Conservation (phyloP, 768 basidiomycete species). For the Termitomyces titanicus region DNA sequence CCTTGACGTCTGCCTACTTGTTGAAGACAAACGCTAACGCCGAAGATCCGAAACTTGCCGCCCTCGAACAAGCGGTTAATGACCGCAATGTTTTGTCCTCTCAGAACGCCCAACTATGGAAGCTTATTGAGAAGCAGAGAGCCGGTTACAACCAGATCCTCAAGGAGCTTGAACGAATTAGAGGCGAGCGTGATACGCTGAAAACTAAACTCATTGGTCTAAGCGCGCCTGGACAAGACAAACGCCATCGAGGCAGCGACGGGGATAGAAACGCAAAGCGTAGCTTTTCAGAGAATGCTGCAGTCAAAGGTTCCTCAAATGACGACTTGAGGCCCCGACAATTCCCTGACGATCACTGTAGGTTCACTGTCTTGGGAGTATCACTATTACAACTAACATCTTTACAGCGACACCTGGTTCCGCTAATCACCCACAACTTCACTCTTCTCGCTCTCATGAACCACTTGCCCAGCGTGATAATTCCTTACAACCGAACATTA, state of each 20-base stretch:
- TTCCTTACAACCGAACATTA: slow-evolving; percentile 20
- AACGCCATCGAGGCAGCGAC: slow-evolving; percentile 23
- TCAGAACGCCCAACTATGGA: slow-evolving; percentile 93
- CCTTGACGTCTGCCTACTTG: slow-evolving; percentile 29
- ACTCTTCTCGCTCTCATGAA: slow-evolving; percentile 39
- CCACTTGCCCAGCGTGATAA: slow-evolving; percentile 28
- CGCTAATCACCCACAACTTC: slow-evolving; percentile 26
- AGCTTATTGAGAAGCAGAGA: slow-evolving; percentile 90
- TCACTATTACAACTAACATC: slow-evolving; percentile 10
- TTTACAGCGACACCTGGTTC: slow-evolving; percentile 26
- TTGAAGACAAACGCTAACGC: slow-evolving; percentile 51
- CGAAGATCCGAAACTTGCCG: slow-evolving; percentile 54
- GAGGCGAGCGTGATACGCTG: slow-evolving; percentile 74
- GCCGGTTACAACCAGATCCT: slow-evolving; percentile 74
- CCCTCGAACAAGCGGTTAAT: slow-evolving; percentile 71
- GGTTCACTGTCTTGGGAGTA: slow-evolving; percentile 13
- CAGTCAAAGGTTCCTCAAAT: slow-evolving; percentile 4
- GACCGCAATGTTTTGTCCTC: slow-evolving; percentile 79
- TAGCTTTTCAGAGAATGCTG: slow-evolving; percentile 25
- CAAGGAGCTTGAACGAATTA: slow-evolving; percentile 83
- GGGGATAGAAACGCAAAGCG: slow-evolving; percentile 20
- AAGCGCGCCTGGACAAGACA: slow-evolving; percentile 23
- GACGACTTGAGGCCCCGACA: slow-evolving; percentile 22
- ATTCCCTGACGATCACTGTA: slow-evolving; percentile 38
- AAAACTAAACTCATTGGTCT: slow-evolving; percentile 41